Evolutionary conservation across 352 stramenopile genomes (phyloP).

Genomic region (Phytopythium montanum): DNA sequence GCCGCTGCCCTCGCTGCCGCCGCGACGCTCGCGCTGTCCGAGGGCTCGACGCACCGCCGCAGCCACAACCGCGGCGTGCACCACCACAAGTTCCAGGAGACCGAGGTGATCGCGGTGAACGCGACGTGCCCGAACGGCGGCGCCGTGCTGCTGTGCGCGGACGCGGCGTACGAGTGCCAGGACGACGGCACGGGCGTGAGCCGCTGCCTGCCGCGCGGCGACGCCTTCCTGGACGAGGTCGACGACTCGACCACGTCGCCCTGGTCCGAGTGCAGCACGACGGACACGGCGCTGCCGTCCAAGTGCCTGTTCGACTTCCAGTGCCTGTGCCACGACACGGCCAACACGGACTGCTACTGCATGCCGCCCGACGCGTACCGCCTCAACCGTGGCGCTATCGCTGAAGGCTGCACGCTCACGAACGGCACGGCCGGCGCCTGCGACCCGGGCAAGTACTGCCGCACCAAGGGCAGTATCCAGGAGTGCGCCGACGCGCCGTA

Average conservation of each 20-base stretch:
- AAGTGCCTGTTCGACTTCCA: conserved; percentile 48
- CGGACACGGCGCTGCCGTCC: conserved; percentile 30
- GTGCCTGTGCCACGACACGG: conserved; percentile 39
- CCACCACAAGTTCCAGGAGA: conserved; percentile 45
- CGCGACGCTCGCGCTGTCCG: conserved; percentile 13
- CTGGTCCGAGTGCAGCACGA: conserved; percentile 32
- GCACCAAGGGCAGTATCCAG: conserved; percentile 42
- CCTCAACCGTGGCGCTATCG: conserved; percentile 17
- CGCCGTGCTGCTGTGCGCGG: conserved; percentile 35
- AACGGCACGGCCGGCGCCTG: conserved; percentile 25
- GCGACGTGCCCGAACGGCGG: conserved; percentile 41
- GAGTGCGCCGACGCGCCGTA: conserved; percentile 47
- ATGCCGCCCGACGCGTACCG: conserved; percentile 44
- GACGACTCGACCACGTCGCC: conserved; percentile 32
- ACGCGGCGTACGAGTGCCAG: conserved; percentile 36
- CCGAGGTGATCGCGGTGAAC: conserved; percentile 37
- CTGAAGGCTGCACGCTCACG: conserved; percentile 33
- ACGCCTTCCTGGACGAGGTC: conserved; percentile 39
- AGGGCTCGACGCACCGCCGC: not conserved
- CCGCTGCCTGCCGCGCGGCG: conserved; percentile 31
- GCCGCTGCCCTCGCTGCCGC: conserved; percentile 14
- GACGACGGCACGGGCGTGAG: conserved; percentile 29
- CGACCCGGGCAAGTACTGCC: conserved; percentile 52
- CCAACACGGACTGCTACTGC: conserved; percentile 46
- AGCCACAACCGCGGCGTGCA: conserved; percentile 4